Evolutionary conservation across 2,329 filamentous ascomycete genomes (phyloP).

Genomic region (Trichoderma afroharzianum): DNA sequence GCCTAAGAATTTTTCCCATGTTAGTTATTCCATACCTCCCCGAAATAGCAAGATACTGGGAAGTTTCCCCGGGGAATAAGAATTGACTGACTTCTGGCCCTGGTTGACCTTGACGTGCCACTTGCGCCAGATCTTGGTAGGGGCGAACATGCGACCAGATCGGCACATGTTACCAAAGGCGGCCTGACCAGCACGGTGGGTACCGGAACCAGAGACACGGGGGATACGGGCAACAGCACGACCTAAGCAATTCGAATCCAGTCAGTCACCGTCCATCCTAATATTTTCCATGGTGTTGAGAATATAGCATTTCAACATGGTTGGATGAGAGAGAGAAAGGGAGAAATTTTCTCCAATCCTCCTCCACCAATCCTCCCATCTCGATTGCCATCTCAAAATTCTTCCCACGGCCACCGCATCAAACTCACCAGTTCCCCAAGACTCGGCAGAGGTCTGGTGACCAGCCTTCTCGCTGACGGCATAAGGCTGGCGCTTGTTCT

Average conservation of each 20-base stretch:
- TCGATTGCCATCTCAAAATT: not conserved
- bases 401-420: not conserved
- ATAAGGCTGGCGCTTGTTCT: constrained; percentile 99
- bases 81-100: constrained; percentile 77
- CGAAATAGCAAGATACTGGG: not conserved
- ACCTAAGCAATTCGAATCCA: constrained; percentile 51
- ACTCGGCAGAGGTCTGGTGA: constrained; percentile 99
- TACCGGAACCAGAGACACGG: constrained; percentile 99
- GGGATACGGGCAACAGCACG: constrained; percentile 99
- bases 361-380: not conserved
- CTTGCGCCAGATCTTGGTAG: constrained; percentile 99
- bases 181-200: constrained; percentile 99
- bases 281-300: not conserved
- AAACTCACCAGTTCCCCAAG: constrained; percentile 95
- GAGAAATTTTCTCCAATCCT: not conserved
- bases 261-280: not conserved
- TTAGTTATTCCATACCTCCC: constrained; percentile 21
- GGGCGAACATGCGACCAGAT: constrained; percentile 99
- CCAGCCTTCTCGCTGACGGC: constrained; percentile 99
- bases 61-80: not conserved
- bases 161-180: constrained; percentile 99
- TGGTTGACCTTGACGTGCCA: constrained; percentile 99
- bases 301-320: not conserved
- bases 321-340: not conserved
- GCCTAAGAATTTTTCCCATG: constrained; percentile 49